These are phyloP conservation scores for Botrytis galanthina DNA, from an alignment of 2,329 filamentous ascomycete genomes.

Conservation along the genomic window DNA sequence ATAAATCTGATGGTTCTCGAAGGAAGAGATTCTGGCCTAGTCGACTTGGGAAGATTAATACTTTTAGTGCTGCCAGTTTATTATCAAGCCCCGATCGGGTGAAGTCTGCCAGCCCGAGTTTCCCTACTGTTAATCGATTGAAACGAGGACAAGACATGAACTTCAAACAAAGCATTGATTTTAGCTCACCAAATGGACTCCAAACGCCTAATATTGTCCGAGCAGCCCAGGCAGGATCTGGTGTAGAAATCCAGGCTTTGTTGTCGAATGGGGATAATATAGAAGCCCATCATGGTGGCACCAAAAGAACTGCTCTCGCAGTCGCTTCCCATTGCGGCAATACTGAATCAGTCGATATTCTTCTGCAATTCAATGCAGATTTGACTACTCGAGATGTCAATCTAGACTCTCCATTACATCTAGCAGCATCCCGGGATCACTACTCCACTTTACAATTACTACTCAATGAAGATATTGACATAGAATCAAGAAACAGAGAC, in stretches of 20 bases:
- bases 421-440: conserved; percentile 7
- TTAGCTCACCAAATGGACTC: not conserved
- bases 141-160: conserved; percentile 7
- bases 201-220: not conserved
- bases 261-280: not conserved
- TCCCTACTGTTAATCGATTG: not conserved
- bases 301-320: conserved; percentile 1
- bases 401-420: not conserved
- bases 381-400: not conserved
- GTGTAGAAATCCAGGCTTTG: conserved; percentile 5
- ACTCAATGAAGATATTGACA: conserved; percentile 5
- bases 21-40: conserved; percentile 7
- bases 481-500: conserved; percentile 16
- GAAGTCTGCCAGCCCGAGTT: not conserved
- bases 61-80: not conserved
- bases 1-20: not conserved
- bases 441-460: not conserved
- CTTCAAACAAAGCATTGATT: conserved; percentile 7
- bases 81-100: not conserved
- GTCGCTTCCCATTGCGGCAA: conserved; percentile 11
- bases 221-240: not conserved
- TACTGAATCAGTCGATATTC: not conserved
- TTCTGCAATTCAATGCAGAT: conserved; percentile 4
- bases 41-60: not conserved
- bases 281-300: not conserved